Evolutionary conservation across 768 basidiomycete species (phyloP), one percentile per base, ranked within the genome.

Genomic region (Russula emetica): DNA sequence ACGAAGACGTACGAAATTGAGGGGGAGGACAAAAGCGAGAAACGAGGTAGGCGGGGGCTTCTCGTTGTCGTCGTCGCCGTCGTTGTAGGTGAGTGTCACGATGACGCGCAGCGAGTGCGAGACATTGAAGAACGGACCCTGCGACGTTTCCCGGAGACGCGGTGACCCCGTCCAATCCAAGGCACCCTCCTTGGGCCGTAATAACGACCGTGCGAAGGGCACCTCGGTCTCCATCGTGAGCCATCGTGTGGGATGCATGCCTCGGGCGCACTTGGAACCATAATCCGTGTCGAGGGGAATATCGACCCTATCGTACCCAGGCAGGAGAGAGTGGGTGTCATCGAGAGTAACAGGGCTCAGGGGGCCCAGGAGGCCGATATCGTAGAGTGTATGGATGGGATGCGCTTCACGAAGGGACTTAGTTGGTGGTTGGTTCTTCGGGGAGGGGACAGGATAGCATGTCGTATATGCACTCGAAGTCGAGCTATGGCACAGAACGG

Each of bases 391-490:
- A n/a, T 72, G 72, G 16, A 81, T 66, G 6, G 82, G 76, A 65
- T 90, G 85, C 1, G 83, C 76, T 44, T 78, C 72, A 16, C 78
- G 80, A 26, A 94, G 77, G 1, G 85, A 82, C 38, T 77, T 64
- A 51, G 78, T 74, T 7, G 90, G 91, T 26, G 90, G 90, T 66
- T 94, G 91, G 69, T 13, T 76, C 71, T 50, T 72, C 65, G 10
- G 40, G 3, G 82, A 75, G 22, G 88, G 88, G 10, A 92, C 64
- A 5, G 87, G 86, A 73, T 77, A 85, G 32, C 74, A 75, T 5
- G 77, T 55, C 3, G 76, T 69, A 66, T 81, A 84, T 30, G 77
- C 73, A 20, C 73, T 58, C 20, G 78, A 76, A n/a, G 78, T 74
- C 9, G 74, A 70, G 20, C 73, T 77, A 57, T 26, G 42, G 30